These are phyloP conservation scores for Lichtheimia corymbifera DNA, from an alignment of 371 early-diverging fungal genomes.

Conservation along the genomic window DNA sequence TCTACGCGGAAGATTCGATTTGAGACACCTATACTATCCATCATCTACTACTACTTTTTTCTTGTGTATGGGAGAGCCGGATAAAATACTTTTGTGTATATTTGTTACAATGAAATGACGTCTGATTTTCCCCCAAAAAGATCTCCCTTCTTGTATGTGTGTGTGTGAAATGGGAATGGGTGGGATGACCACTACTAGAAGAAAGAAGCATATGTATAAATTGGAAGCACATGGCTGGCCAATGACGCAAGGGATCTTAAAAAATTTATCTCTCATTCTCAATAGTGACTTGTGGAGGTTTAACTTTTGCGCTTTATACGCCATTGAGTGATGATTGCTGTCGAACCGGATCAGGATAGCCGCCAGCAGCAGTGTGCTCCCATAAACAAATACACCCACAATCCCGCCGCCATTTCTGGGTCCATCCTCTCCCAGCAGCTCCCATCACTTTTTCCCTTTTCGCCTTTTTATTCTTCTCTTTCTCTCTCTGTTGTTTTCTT, in stretches of 20 bases:
- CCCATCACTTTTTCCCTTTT: slow-evolving; percentile 6
- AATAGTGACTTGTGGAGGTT: background rate
- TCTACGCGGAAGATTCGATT: background rate
- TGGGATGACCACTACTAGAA: background rate
- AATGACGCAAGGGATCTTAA: background rate
- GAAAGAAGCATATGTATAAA: background rate
- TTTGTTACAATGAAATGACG: background rate
- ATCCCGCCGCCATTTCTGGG: background rate
- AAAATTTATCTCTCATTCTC: background rate
- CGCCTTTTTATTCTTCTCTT: background rate
- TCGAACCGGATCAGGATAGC: slow-evolving; percentile 1
- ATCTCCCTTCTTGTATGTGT: background rate
- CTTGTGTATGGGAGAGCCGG: background rate
- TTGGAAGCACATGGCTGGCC: slow-evolving; percentile 1
- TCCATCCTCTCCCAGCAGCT: background rate
- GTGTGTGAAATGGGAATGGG: background rate
- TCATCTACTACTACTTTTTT: background rate
- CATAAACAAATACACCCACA: background rate
- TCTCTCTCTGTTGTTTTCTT: slow-evolving; percentile 1
- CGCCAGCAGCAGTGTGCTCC: background rate
- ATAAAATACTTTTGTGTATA: background rate
- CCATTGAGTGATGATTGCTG: slow-evolving; percentile 1
- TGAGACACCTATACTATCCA: too few relatives aligned
- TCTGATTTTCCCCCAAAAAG: background rate
- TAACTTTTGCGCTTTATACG: slow-evolving; percentile 2